A percentile compares a stretch with the other conserved stretches of the same genome.
Conservation (phyloP, 352 stramenopile species). For the Pythium biforme region DNA sequence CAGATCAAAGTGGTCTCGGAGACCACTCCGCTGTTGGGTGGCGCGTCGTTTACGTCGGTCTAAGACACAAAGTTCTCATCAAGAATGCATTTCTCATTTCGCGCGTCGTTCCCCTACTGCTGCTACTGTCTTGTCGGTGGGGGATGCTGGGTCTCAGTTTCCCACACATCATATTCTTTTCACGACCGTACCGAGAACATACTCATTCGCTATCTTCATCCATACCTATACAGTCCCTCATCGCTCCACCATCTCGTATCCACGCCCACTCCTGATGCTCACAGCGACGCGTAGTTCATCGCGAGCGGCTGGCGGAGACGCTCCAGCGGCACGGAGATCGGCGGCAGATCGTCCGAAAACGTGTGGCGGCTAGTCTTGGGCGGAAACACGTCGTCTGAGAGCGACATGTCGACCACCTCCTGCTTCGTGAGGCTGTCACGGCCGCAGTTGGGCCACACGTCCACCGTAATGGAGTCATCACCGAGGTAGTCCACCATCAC, state of each 20-base stretch:
- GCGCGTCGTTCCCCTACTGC: neutral
- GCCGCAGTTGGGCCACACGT: constrained; percentile 85
- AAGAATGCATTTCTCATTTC: constrained; percentile 6
- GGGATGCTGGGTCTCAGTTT: too few relatives aligned
- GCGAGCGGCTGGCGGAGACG: constrained; percentile 46
- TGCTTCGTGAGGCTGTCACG: constrained; percentile 79
- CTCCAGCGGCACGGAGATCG: constrained; percentile 75
- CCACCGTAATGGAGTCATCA: constrained; percentile 80
- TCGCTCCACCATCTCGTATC: too few relatives aligned
- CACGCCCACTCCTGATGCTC: constrained; percentile 1
- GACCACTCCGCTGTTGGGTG: constrained; percentile 42
- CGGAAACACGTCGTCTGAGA: constrained; percentile 80
- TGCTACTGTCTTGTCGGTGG: too few relatives aligned
- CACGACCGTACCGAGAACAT: too few relatives aligned
- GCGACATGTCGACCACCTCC: constrained; percentile 81
- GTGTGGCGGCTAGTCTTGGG: constrained; percentile 86
- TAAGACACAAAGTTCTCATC: too few relatives aligned
- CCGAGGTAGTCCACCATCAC: constrained; percentile 85
- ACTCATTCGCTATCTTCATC: neutral
- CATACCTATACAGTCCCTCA: neutral
- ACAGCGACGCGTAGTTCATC: constrained; percentile 38
- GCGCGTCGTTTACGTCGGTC: neutral
- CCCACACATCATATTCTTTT: too few relatives aligned
- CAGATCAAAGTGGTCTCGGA: constrained; percentile 54
- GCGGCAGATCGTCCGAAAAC: constrained; percentile 81